These are phyloP conservation scores for Cordyceps cateniannulata DNA, from an alignment of 2,329 filamentous ascomycete genomes.

Conservation along the genomic window DNA sequence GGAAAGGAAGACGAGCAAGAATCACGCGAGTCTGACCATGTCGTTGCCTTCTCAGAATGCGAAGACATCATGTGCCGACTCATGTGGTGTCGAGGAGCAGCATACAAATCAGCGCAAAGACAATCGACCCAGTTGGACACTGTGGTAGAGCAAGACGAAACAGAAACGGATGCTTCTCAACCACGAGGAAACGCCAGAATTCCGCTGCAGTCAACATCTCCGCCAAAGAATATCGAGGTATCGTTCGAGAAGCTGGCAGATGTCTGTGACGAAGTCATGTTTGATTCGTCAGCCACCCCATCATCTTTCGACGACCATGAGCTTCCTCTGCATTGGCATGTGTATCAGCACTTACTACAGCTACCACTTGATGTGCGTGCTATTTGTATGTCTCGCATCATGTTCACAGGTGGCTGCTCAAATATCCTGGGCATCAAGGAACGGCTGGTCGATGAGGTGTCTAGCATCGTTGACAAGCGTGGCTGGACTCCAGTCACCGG, in stretches of 20 bases:
- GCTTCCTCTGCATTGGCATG: constrained; percentile 65
- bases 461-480: constrained; percentile 54
- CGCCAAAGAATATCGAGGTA: constrained; percentile 53
- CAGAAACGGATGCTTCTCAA: constrained; percentile 28
- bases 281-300: constrained; percentile 48
- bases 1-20: constrained; percentile 25
- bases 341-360: constrained; percentile 69
- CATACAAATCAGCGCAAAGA: constrained; percentile 25
- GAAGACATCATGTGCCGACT: constrained; percentile 72
- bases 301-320: constrained; percentile 79
- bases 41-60: constrained; percentile 67
- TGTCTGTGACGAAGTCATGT: constrained; percentile 69
- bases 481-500: constrained; percentile 76
- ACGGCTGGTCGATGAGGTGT: constrained; percentile 70
- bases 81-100: constrained; percentile 60
- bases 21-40: constrained; percentile 22
- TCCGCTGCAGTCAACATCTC: constrained; percentile 39
- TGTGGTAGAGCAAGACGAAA: constrained; percentile 53
- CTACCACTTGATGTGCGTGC: constrained; percentile 78
- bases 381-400: constrained; percentile 79
- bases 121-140: constrained; percentile 38
- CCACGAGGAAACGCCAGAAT: constrained; percentile 27
- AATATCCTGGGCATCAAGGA: constrained; percentile 72
- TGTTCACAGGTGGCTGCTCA: constrained; percentile 78
- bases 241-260: constrained; percentile 65